Evolutionary conservation across 148 eudicot species (phyloP).

Genomic region (Simmondsia chinensis): DNA sequence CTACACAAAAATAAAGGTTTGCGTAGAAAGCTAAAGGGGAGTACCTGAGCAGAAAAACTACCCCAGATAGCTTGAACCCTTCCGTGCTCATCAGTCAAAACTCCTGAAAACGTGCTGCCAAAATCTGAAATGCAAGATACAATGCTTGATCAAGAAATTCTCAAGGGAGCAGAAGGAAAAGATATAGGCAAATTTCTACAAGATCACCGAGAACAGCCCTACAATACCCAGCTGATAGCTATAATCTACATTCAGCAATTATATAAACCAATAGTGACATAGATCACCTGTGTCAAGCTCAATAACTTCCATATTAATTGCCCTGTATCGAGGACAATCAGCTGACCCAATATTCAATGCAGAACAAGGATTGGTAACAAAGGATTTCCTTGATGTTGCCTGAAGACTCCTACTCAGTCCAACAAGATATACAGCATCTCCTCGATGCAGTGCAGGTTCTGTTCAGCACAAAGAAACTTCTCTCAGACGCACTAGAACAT

Average conservation of each 20-base stretch:
- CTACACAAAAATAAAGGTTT: background rate
- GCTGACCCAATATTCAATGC: constrained; percentile 83
- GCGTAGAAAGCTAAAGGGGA: background rate
- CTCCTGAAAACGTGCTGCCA: constrained; percentile 93
- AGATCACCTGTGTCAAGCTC: constrained; percentile 91
- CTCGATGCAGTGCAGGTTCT: constrained; percentile 88
- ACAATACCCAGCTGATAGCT: background rate
- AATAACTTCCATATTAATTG: constrained; percentile 93
- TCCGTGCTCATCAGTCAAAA: constrained; percentile 77
- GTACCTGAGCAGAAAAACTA: constrained; percentile 95
- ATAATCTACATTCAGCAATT: background rate
- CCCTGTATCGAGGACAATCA: constrained; percentile 92
- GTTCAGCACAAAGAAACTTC: constrained; percentile 8
- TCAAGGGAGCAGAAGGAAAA: background rate
- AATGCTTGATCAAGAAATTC: too few species aligned
- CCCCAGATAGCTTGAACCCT: constrained; percentile 96
- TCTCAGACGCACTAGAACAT: background rate
- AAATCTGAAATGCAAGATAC: constrained; percentile 42
- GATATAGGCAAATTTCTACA: background rate
- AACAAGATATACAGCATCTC: constrained; percentile 88
- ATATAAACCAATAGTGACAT: background rate
- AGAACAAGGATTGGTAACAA: constrained; percentile 90
- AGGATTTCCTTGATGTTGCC: constrained; percentile 88
- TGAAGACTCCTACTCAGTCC: constrained; percentile 91
- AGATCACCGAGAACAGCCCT: constrained; percentile 1